Conservation (phyloP, 352 stramenopile species). For the Phytophthora foliorum region DNA sequence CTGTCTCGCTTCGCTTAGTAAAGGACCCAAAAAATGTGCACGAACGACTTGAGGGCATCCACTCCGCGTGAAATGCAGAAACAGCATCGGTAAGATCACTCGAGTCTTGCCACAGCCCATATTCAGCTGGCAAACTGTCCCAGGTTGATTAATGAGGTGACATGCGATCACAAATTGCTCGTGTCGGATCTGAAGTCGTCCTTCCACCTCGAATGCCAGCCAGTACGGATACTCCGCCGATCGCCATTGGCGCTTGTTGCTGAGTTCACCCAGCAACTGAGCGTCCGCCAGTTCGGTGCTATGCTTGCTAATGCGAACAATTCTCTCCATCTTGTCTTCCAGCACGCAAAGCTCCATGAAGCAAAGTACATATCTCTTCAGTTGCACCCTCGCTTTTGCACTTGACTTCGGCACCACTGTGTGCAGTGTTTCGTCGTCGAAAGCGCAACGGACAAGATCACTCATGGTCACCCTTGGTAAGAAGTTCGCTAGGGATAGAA, state of each 20-base stretch:
- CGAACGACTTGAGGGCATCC: slow-evolving; percentile 44
- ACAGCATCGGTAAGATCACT: slow-evolving; percentile 91
- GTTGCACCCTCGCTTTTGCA: slow-evolving; percentile 8
- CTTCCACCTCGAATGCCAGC: slow-evolving; percentile 91
- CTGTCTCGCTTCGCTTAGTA: slow-evolving; percentile 73
- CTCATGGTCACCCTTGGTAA: slow-evolving; percentile 36
- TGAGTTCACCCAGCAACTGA: slow-evolving; percentile 64
- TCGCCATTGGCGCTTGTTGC: slow-evolving; percentile 56
- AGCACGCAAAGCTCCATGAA: slow-evolving; percentile 78
- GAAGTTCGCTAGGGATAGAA: slow-evolving; percentile 43
- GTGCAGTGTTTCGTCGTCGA: slow-evolving; percentile 44
- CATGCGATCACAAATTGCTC: slow-evolving; percentile 81
- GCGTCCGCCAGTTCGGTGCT: slow-evolving; percentile 21
- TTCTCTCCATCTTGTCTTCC: slow-evolving; percentile 72
- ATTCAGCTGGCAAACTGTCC: slow-evolving; percentile 86
- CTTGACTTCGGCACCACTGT: slow-evolving; percentile 41
- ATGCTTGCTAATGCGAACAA: slow-evolving; percentile 29
- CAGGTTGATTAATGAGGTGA: slow-evolving; percentile 73
- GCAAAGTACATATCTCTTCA: slow-evolving; percentile 30
- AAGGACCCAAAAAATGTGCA: slow-evolving; percentile 63
- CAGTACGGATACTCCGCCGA: slow-evolving; percentile 71
- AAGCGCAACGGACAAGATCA: slow-evolving; percentile 49
- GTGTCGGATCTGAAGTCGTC: slow-evolving; percentile 79
- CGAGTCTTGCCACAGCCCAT: slow-evolving; percentile 89
- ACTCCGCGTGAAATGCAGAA: slow-evolving; percentile 66